Conservation (phyloP, 768 basidiomycete genomes). For the Amanita subjunquillea region DNA sequence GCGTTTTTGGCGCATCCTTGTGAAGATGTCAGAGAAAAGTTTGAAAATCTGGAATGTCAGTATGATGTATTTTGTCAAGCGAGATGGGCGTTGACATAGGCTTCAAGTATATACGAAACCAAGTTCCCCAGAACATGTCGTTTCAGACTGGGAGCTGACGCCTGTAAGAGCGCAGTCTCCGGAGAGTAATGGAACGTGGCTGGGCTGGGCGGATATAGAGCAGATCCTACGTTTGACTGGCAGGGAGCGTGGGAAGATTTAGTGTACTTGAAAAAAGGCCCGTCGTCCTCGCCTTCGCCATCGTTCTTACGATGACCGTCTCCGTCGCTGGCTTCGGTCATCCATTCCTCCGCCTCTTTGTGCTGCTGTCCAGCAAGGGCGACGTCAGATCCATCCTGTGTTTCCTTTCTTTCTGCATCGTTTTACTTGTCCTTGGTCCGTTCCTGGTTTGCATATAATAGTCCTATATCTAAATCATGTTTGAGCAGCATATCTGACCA, state of each 20-base stretch:
- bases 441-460: constrained; percentile 11
- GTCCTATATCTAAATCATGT: constrained; percentile 3
- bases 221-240: not conserved
- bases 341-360: constrained; percentile 25
- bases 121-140: not conserved
- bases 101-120: not conserved
- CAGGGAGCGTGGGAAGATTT: constrained; percentile 3
- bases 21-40: not conserved
- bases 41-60: constrained; percentile 13
- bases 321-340: constrained; percentile 39
- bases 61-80: not conserved
- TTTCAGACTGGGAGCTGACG: not conserved
- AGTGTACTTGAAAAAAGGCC: not conserved
- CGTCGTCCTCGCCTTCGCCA: constrained; percentile 5
- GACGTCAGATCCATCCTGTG: constrained; percentile 67
- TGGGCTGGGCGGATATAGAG: constrained; percentile 7
- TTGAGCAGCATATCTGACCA: constrained; percentile 79
- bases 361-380: constrained; percentile 41
- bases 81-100: not conserved
- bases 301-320: constrained; percentile 47
- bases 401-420: constrained; percentile 55
- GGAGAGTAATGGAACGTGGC: no score
- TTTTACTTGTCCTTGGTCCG: constrained; percentile 67
- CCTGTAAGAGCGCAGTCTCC: not conserved
- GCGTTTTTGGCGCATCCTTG: not conserved